These are phyloP conservation scores for Erigeron canadensis DNA, from an alignment of 129 eudicot species.

Conservation along the genomic window DNA sequence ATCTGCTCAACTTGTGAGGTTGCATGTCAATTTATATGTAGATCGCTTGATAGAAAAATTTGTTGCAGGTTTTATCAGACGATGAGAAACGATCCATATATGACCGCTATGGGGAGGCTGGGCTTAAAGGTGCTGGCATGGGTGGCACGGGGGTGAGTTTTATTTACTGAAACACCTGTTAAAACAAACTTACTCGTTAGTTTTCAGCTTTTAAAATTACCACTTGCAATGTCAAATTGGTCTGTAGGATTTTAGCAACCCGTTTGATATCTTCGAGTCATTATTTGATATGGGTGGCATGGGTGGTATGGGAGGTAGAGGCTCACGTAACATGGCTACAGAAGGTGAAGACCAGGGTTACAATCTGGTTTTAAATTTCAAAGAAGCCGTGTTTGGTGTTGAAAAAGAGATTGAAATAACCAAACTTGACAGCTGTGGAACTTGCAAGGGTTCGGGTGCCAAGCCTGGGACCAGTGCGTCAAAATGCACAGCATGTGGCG, in stretches of 20 bases:
- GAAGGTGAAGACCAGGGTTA: conserved; percentile 90
- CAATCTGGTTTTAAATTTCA: conserved; percentile 70
- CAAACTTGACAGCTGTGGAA: conserved; percentile 64
- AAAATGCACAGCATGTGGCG: conserved; percentile 67
- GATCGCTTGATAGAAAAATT: background rate
- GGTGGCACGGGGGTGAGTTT: conserved; percentile 85
- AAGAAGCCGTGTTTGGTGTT: conserved; percentile 85
- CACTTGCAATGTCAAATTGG: conserved; percentile 14
- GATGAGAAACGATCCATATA: conserved; percentile 96
- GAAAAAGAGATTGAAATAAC: conserved; percentile 84
- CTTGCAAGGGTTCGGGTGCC: conserved; percentile 88
- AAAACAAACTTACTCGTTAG: background rate
- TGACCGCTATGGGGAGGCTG: conserved; percentile 92
- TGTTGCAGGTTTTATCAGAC: conserved; percentile 77
- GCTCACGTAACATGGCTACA: conserved; percentile 56
- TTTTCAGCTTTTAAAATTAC: background rate
- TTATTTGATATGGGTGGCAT: conserved; percentile 69
- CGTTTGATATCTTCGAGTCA: conserved; percentile 80
- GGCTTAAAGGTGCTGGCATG: conserved; percentile 86
- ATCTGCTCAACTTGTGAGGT: background rate
- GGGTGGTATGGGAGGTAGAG: conserved; percentile 89
- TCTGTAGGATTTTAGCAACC: conserved; percentile 80
- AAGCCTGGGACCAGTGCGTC: conserved; percentile 74
- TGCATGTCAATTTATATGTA: background rate
- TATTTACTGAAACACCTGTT: background rate